Evolutionary conservation across 345 rosid species (phyloP).

Genomic region (Melaleuca alternifolia): DNA sequence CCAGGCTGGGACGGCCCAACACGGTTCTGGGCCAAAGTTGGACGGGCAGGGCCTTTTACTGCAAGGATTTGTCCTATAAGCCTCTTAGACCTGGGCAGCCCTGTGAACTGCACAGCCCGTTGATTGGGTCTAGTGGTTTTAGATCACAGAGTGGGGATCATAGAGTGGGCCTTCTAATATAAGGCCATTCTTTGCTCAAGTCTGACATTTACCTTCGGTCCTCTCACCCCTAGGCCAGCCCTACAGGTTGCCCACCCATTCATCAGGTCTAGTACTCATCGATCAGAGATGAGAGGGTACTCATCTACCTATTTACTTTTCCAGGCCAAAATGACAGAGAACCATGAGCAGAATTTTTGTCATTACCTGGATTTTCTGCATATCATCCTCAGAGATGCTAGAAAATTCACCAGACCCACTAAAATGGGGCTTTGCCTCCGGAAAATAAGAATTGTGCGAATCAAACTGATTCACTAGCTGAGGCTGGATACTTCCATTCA

Average conservation of each 20-base stretch:
- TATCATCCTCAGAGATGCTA: conserved; percentile 50
- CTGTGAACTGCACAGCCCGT: neutral
- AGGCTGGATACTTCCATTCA: conserved; percentile 48
- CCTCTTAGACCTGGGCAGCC: neutral
- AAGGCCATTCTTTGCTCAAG: neutral
- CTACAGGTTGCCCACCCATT: neutral
- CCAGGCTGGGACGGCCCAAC: neutral
- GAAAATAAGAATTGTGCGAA: conserved; percentile 9
- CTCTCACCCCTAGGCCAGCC: neutral
- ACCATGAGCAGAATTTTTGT: neutral
- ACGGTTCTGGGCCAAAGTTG: neutral
- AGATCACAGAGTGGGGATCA: neutral
- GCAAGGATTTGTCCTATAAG: neutral
- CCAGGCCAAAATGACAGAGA: neutral
- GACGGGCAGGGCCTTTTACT: neutral
- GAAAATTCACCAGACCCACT: conserved; percentile 22
- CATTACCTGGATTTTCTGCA: conserved; percentile 68
- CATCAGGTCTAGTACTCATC: neutral
- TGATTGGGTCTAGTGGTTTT: neutral
- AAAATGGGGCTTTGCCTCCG: conserved; percentile 26
- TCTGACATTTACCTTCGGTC: neutral
- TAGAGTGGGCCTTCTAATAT: neutral
- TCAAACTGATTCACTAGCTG: conserved; percentile 28
- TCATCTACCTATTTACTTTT: neutral
- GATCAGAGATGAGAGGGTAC: neutral